Percentiles rank a stretch among this genome's conserved stretches.
Evolutionary conservation across 1,139 yeast species (phyloP).

Genomic region (Kodamaea sp.): DNA sequence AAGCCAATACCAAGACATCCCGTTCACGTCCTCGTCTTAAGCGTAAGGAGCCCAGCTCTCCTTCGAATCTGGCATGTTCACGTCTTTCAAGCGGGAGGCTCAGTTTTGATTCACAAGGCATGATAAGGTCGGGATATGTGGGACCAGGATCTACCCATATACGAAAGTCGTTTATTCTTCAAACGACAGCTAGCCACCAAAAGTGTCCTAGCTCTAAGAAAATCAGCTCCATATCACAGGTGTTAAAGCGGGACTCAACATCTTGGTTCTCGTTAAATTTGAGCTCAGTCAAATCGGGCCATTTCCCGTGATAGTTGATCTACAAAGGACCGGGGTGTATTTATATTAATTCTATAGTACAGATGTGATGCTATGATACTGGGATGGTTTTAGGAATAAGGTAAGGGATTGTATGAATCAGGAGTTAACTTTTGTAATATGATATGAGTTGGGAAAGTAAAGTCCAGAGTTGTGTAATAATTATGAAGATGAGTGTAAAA

Average conservation of each 20-base stretch:
- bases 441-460: no score
- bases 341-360: slow-evolving; percentile 4
- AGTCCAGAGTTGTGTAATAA: no score
- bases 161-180: background rate
- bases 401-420: no score
- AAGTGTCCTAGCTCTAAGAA: slow-evolving; percentile 2
- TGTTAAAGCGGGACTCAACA: slow-evolving; percentile 4
- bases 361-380: background rate
- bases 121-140: background rate
- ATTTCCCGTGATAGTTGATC: no score
- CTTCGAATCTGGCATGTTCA: background rate
- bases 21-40: background rate
- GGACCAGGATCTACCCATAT: background rate
- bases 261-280: slow-evolving; percentile 8
- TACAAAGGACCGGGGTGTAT: background rate
- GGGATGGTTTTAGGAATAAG: no score
- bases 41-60: background rate
- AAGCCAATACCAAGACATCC: no score
- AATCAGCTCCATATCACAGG: slow-evolving; percentile 3
- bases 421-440: no score
- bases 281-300: background rate
- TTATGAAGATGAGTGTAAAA: no score
- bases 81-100: background rate
- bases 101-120: background rate
- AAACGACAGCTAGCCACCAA: background rate